Conservation (phyloP, 2,329 filamentous ascomycete genomes). For the Stagonosporopsis rhizophila region DNA sequence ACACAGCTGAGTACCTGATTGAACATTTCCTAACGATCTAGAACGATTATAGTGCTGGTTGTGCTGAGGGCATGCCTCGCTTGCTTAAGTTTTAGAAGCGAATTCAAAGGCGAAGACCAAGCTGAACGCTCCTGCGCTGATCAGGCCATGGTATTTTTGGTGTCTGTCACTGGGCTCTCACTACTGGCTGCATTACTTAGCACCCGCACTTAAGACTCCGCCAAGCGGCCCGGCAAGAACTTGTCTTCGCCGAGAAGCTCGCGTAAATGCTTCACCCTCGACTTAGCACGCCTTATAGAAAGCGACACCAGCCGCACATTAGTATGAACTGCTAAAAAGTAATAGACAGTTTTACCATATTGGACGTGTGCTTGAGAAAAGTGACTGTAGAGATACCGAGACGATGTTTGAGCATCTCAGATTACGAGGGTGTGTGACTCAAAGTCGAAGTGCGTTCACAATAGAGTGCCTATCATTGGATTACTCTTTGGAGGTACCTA, state of each 20-base stretch:
- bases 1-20: not conserved
- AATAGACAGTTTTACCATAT: not conserved
- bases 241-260: not conserved
- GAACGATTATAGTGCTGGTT: not conserved
- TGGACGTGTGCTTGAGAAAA: not conserved
- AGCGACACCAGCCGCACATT: no score
- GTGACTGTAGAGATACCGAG: not conserved
- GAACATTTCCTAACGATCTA: not conserved
- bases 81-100: not conserved
- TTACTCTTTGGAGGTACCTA: no score
- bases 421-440: not conserved
- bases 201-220: not conserved
- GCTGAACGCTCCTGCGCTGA: no score
- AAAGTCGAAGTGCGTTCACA: no score
- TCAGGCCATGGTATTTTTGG: not conserved
- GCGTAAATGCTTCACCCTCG: not conserved
- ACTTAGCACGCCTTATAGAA: no score
- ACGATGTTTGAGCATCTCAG: not conserved
- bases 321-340: no score
- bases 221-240: not conserved
- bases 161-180: not conserved
- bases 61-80: not conserved
- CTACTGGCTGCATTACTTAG: not conserved
- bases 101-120: not conserved
- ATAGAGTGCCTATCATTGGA: no score